Evolutionary conservation across 2,329 filamentous ascomycete genomes (phyloP), one percentile per base, ranked within the genome.

Genomic region (Diaporthe citri): DNA sequence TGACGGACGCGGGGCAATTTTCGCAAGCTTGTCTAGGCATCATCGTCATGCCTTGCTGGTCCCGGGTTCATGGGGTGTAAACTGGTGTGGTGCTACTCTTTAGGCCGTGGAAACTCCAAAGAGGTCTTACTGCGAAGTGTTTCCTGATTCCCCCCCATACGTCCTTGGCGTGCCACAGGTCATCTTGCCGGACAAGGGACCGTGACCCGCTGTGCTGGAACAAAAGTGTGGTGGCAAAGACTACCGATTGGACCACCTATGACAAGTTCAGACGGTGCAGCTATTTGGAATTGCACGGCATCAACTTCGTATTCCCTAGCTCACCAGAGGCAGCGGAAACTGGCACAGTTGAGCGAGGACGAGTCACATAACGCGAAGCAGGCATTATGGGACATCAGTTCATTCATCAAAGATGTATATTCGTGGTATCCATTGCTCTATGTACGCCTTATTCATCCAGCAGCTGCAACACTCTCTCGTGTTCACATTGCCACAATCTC

Each of bases 391-490:
- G 10, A 41, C 34, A 55, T 41, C 2, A 22, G 3, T 5, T 41
- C 1, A 17, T 41, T 41, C 15, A 41, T 55, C 31, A 20, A 55
- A 17, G 5, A 25, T 69, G 28, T 28, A 34, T 25, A 41, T 15
- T 69, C 34, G 36, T 69, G 64, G 64, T 69, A 69, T 69, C 46
- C 22, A 12, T 69, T 69, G 15, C n/a, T 69, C 48, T 69, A 41
- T 48, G 34, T 55, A 41, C 64, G 48, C 48, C 34, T 15, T 41
- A 55, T 55, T 31, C 31, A 69, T 69, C n/a, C 62, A 1, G 22
- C 46, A 28, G 22, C 46, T 39, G 64, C 25, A 39, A 67, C 46
- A 55, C 34, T 31, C 4, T 55, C 5, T 4, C 28, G 31, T 28
- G n/a, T 41, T 12, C 3, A 31, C 51, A n/a, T 55, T 55, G 64